Percentiles rank a stretch among this genome's conserved stretches.
phyloP scores from a whole-genome alignment of 1,139 yeast species.

The Yamadazyma siamensis region DNA sequence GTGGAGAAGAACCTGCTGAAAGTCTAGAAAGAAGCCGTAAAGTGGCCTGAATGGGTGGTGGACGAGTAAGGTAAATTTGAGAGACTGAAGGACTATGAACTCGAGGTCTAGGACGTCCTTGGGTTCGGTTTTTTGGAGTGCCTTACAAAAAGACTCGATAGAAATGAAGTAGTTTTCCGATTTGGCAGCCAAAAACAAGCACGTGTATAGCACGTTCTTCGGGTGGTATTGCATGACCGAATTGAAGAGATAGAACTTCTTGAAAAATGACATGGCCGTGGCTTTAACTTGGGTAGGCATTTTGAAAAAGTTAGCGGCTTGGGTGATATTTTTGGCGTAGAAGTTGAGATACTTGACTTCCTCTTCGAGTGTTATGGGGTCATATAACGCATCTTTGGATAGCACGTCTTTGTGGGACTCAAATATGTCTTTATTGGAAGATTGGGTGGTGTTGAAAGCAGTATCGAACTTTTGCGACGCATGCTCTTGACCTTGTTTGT shows the following conservation, averaged over 20 bases:
- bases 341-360: constrained; percentile 65
- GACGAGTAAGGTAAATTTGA: constrained; percentile 75
- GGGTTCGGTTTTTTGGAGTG: constrained; percentile 62
- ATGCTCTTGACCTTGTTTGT: constrained; percentile 46
- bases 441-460: constrained; percentile 24
- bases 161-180: constrained; percentile 88
- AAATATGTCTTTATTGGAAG: constrained; percentile 27
- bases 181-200: constrained; percentile 88
- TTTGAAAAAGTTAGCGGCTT: constrained; percentile 42
- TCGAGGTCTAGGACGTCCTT: constrained; percentile 75
- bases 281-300: constrained; percentile 58
- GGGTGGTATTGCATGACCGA: constrained; percentile 89
- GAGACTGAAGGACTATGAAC: constrained; percentile 67
- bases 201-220: constrained; percentile 74
- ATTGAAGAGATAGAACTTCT: constrained; percentile 73
- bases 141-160: constrained; percentile 73
- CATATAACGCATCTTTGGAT: constrained; percentile 29
- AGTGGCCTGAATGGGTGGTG: constrained; percentile 88
- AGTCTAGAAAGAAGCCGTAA: constrained; percentile 90
- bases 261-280: constrained; percentile 80
- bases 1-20: constrained; percentile 56
- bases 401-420: constrained; percentile 23
- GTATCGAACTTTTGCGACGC: constrained; percentile 37
- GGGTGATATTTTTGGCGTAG: constrained; percentile 69
- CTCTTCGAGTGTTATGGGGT: constrained; percentile 60